Base-by-base conservation (phyloP, 192 early-diverging fungal genomes). In the Coemansia sp. region DNA sequence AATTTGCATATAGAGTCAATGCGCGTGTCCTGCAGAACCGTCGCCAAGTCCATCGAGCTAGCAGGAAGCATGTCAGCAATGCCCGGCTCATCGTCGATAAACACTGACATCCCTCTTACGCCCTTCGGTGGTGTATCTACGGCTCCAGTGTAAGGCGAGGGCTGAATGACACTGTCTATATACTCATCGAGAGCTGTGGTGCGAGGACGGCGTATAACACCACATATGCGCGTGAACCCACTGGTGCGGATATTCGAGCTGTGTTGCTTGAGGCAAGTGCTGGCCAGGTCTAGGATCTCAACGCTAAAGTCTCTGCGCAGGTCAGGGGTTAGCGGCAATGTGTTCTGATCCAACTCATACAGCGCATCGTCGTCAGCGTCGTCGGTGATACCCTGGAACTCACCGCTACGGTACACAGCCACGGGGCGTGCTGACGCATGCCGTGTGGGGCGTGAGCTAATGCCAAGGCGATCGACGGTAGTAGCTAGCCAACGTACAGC, bases 221-320 rank as follows among this genome's bases (percentile, higher is more conserved):
- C 72, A 35, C 69, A 70, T 17, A 69, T 44, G 3, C 75, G 46
- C 23, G 72, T 70, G 39, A 74, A 68, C 0, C 80, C 80, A 11
- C 66, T 72, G 0, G 72, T 46, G 6, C 72, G 62, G 26, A 82
- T 67, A 66, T 77, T 68, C 58, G 37, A 72, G 75, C 80, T 82
- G 57, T 67, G 77, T 28, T 77, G 80, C 75, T 75, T 71, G 49
- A 82, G 63, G n/a, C 80, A 82, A 2, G 80, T 72, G n/a, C 69
- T 76, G 26, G 80, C 80, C 47, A 82, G 63, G 63, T 82, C 80
- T 26, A 82, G 40, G 9, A 82, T 77, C 66, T 82, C 80, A 0
- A 77, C 75, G 62, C 72, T 46, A 65, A 82, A 82, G 44, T 82
- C 80, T 3, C 75, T 64, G 21, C 80, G 68, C 58, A 77, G 42